Evolutionary conservation across 2,329 filamentous ascomycete genomes (phyloP).

Genomic region (Albifimbria verrucaria): DNA sequence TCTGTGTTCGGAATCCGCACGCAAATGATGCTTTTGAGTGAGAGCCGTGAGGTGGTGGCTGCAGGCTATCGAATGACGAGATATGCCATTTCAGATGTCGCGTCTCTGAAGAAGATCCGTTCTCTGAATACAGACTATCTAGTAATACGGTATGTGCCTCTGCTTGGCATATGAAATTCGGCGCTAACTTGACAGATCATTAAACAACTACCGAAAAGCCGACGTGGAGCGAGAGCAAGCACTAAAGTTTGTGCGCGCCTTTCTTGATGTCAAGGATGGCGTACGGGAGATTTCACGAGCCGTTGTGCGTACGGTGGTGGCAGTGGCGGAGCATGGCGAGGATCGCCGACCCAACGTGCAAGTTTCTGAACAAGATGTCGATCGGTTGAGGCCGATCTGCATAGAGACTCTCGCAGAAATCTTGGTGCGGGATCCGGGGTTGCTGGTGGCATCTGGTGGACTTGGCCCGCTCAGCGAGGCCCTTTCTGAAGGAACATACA

Average conservation of each 20-base stretch:
- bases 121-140: slow-evolving; percentile 87
- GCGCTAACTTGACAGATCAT: slow-evolving; percentile 49
- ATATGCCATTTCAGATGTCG: slow-evolving; percentile 89
- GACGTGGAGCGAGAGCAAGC: slow-evolving; percentile 96
- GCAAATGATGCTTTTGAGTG: slow-evolving; percentile 93
- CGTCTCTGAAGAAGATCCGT: slow-evolving; percentile 84
- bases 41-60: slow-evolving; percentile 92
- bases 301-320: slow-evolving; percentile 84
- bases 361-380: slow-evolving; percentile 66
- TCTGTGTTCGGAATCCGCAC: slow-evolving; percentile 89
- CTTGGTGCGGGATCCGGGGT: slow-evolving; percentile 76
- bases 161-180: not conserved
- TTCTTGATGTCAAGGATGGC: slow-evolving; percentile 92
- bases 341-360: slow-evolving; percentile 79
- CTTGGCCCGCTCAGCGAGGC: slow-evolving; percentile 87
- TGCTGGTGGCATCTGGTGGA: slow-evolving; percentile 80
- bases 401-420: slow-evolving; percentile 92
- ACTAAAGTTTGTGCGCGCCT: slow-evolving; percentile 91
- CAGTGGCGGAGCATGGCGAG: slow-evolving; percentile 84
- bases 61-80: slow-evolving; percentile 90
- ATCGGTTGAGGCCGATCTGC: slow-evolving; percentile 84
- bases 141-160: slow-evolving; percentile 60
- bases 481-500: slow-evolving; percentile 85
- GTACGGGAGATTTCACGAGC: slow-evolving; percentile 82
- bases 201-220: slow-evolving; percentile 96